Conservation (phyloP, 2,329 filamentous ascomycete species). For the Zelopaecilomyces penicillatus region DNA sequence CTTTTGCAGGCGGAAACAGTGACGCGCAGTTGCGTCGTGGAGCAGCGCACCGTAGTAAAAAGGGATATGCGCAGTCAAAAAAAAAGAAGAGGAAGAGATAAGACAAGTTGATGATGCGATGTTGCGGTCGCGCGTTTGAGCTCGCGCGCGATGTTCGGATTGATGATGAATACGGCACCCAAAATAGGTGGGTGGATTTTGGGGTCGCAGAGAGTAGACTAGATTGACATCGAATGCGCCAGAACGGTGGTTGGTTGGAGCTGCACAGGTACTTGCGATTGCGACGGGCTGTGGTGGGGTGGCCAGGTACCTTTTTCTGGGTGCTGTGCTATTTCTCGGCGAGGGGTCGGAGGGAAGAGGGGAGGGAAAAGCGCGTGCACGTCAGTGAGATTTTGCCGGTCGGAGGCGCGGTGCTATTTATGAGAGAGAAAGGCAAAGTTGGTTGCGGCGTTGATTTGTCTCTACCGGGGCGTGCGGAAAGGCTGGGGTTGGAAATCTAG, state of each 20-base stretch:
- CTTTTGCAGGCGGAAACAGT: background rate
- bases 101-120: background rate
- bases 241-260: slow-evolving; percentile 9
- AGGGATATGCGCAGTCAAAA: background rate
- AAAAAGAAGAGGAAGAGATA: background rate
- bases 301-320: slow-evolving; percentile 13
- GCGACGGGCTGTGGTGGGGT: slow-evolving; percentile 1
- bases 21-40: no score
- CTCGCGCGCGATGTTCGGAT: background rate
- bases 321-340: slow-evolving; percentile 9
- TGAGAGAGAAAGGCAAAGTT: slow-evolving; percentile 31
- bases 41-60: background rate
- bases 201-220: background rate
- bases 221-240: slow-evolving; percentile 3
- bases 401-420: slow-evolving; percentile 39
- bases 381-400: slow-evolving; percentile 35
- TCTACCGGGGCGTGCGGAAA: slow-evolving; percentile 28
- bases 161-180: background rate
- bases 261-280: slow-evolving; percentile 1
- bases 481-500: slow-evolving; percentile 26
- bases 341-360: slow-evolving; percentile 18
- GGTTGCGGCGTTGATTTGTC: slow-evolving; percentile 27
- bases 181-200: slow-evolving; percentile 3
- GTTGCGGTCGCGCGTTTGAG: background rate
- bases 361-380: slow-evolving; percentile 39